A percentile compares a stretch with the other conserved stretches of the same genome.
Conservation (phyloP, 305 asterid species). For the Coffea humblotiana region DNA sequence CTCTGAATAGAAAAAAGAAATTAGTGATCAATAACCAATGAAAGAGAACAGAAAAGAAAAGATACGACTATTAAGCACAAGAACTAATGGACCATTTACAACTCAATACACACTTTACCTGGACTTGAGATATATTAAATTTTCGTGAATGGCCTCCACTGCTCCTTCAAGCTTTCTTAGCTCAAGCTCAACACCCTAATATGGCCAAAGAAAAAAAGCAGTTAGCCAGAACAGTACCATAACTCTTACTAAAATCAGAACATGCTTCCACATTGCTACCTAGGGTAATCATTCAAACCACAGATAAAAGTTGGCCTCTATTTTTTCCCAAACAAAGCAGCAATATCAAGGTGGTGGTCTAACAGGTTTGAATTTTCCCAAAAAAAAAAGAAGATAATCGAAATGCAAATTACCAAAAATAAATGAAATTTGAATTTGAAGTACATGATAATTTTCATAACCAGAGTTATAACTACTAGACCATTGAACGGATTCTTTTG, state of each 20-base stretch:
- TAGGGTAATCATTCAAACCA: not conserved
- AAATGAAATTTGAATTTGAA: no score
- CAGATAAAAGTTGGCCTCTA: no score
- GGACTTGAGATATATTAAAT: slow-evolving; percentile 66
- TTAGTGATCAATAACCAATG: not conserved
- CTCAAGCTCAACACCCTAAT: slow-evolving; percentile 92
- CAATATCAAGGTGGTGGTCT: not conserved
- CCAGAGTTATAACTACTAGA: not conserved
- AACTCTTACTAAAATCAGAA: not conserved
- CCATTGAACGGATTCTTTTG: not conserved
- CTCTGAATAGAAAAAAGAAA: slow-evolving; percentile 46
- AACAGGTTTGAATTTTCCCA: not conserved
- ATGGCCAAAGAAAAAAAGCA: slow-evolving; percentile 23
- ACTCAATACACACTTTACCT: slow-evolving; percentile 42
- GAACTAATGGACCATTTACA: not conserved
- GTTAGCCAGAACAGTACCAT: not conserved
- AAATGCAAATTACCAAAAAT: not conserved
- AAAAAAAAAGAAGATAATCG: not conserved
- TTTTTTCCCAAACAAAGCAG: not conserved
- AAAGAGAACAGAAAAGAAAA: not conserved
- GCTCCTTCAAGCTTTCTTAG: slow-evolving; percentile 92
- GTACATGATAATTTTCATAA: no score
- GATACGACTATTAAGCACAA: not conserved
- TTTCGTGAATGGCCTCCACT: slow-evolving; percentile 87
- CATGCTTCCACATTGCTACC: not conserved